Percentiles rank a stretch among this genome's conserved stretches.
These are phyloP conservation scores for Rhododendron ovatum DNA, from an alignment of 148 eudicot genomes.

Conservation along the genomic window DNA sequence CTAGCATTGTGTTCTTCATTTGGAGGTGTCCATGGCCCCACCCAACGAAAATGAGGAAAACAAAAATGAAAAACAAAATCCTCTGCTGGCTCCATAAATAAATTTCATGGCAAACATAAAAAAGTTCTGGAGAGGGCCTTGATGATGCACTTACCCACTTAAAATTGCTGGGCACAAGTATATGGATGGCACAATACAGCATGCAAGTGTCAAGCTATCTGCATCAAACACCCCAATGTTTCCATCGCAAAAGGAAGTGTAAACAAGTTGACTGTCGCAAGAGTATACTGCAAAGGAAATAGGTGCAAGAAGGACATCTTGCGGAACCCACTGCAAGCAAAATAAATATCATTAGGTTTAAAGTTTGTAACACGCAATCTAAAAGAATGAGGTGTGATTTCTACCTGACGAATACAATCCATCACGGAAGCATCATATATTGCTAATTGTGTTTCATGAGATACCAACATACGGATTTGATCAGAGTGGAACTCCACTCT, in stretches of 20 bases:
- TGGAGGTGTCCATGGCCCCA: too few relatives aligned
- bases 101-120: neutral
- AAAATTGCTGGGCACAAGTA: slow-evolving; percentile 51
- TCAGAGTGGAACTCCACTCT: slow-evolving; percentile 79
- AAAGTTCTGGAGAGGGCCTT: neutral
- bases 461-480: slow-evolving; percentile 65
- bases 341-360: slow-evolving; percentile 12
- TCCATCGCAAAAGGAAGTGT: slow-evolving; percentile 69
- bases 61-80: neutral
- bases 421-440: slow-evolving; percentile 80
- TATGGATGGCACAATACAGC: slow-evolving; percentile 64
- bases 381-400: neutral
- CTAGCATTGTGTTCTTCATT: too few relatives aligned
- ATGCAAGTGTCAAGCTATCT: slow-evolving; percentile 58
- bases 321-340: slow-evolving; percentile 78
- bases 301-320: slow-evolving; percentile 66
- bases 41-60: too few relatives aligned
- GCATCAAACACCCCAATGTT: slow-evolving; percentile 75
- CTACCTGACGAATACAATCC: slow-evolving; percentile 74
- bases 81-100: neutral
- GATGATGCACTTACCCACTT: slow-evolving; percentile 53
- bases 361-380: neutral
- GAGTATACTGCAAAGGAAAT: slow-evolving; percentile 75
- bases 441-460: slow-evolving; percentile 81
- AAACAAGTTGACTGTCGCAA: slow-evolving; percentile 67